Conservation (phyloP, 2,329 filamentous ascomycete genomes). For the Blastomyces parvus region DNA sequence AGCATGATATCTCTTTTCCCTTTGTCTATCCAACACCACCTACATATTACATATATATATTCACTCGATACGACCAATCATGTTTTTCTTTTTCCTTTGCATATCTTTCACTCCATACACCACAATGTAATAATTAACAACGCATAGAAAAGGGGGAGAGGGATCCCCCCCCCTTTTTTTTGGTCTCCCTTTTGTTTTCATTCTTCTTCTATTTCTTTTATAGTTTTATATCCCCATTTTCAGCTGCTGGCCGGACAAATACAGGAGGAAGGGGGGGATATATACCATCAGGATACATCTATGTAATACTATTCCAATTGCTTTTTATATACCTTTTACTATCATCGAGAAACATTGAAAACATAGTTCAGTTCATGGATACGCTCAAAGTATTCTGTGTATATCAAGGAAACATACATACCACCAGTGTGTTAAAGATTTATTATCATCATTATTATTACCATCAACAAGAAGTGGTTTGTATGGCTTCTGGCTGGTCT, state of each 20-base stretch:
- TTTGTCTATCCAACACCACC: not conserved
- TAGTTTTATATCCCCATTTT: not conserved
- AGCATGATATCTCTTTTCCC: not conserved
- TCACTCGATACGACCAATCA: not conserved
- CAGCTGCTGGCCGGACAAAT: not conserved
- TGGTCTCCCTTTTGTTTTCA: not conserved
- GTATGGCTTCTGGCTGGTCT: too few relatives aligned
- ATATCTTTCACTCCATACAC: not conserved
- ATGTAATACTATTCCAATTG: slow-evolving; percentile 2
- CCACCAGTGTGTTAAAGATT: too few relatives aligned
- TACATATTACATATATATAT: not conserved
- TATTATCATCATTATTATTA: too few relatives aligned
- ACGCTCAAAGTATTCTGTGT: too few relatives aligned
- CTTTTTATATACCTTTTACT: too few relatives aligned
- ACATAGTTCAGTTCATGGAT: too few relatives aligned
- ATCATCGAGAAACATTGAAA: too few relatives aligned
- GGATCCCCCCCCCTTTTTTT: too few relatives aligned
- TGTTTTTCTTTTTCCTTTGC: not conserved
- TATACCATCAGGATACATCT: not conserved
- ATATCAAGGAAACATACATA: too few relatives aligned
- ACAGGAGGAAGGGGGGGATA: not conserved
- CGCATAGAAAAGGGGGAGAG: not conserved
- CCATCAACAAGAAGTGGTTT: too few relatives aligned
- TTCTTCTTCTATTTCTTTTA: not conserved
- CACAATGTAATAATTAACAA: slow-evolving; percentile 2